Evolutionary conservation across 2,329 filamentous ascomycete species (phyloP), one percentile per base, ranked within the genome.

Genomic region (Chrysoporthe puriensis): DNA sequence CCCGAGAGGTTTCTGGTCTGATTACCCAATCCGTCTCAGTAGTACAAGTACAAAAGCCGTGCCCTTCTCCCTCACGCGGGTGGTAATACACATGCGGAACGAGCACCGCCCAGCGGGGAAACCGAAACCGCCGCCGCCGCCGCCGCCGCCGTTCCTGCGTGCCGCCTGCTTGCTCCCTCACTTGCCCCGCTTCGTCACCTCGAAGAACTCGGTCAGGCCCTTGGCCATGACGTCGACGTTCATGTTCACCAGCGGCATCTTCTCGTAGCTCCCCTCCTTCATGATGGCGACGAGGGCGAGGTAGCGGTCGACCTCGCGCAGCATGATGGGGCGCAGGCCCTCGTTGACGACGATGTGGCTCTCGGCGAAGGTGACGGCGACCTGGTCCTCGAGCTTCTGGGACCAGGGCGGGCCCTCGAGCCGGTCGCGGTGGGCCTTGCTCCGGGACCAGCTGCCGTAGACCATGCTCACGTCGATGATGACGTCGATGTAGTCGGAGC

Each of bases 401-500:
- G 84, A 85, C 85, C 87, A 89, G 1, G 86, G 86, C 61, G 85
- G 82, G 1, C 83, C 86, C 76, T 90, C 88, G 6, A 90, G 82
- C 32, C 79, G 78, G 62, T 84, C 82, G 36, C 84, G 83, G 70
- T 87, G 86, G 26, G 84, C 81, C 34, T 84, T 81, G 40, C 84
- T 84, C 8, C 88, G 84, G 62, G 83, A 81, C 86, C 89, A 98
- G 58, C 84, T 86, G 65, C 94, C 95, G 76, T 97, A 99, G 50
- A 99, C 91, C 76, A 98, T 95, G 40, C 93, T 96, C 64, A 98
- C 91, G 77, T 99, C 96, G 68, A 98, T 95, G 70, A 99, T 97
- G 69, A 98, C 94, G 78, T 99, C 96, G 73, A 99, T 97, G 77
- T 97, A 98, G 77, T 99, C 96, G 62, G 93, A 97, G 81, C 96